Evolutionary conservation across 2,329 filamentous ascomycete genomes (phyloP), one percentile per base, ranked within the genome.

Genomic region (Colletotrichum destructivum): DNA sequence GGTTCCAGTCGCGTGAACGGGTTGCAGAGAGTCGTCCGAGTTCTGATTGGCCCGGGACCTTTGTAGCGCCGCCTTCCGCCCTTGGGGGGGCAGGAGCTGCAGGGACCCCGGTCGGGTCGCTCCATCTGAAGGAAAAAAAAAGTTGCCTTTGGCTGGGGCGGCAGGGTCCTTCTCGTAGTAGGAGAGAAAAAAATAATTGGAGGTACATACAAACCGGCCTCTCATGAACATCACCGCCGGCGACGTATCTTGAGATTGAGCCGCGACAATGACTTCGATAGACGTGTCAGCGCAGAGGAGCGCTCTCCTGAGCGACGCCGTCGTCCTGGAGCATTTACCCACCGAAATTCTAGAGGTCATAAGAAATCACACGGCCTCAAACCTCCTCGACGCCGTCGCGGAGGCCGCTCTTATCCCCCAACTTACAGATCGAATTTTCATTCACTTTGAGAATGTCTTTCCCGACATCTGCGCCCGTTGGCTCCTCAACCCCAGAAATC

Each of bases 391-490:
- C 80, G 89, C 89, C 76, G 85, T 97, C 77, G 89, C 93, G 76
- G 84, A 88, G 76, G 89, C 91, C 71, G 90, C 94, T 69, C 88
- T 97, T 78, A 87, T 90, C 77, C 87, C 93, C 76, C 84, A 86
- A 82, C 88, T 90, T 80, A 96, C 94, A 77, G 90, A 94, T 78
- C 85, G 86, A 68, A 85, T 98, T 78, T 95, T 96, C 78, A 85
- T 89, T 75, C 88, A 93, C 78, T 95, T 95, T 81, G 91, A 93
- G 79, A 85, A 88, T 73, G 83, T 95, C 51, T 94, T 96, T 77
- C 90, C 94, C 76, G 95, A 98, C 81, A 86, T 97, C 61, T 94
- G 93, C 81, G 93, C 94, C 73, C 87, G 93, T 84, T 97, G 94
- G 94, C 85, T 93, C 55, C 85, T 86, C 77, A 80, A 84, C 79